Evolutionary conservation across 2,329 filamentous ascomycete species (phyloP), one percentile per base, ranked within the genome.

Genomic region (Westerdykella sp.): DNA sequence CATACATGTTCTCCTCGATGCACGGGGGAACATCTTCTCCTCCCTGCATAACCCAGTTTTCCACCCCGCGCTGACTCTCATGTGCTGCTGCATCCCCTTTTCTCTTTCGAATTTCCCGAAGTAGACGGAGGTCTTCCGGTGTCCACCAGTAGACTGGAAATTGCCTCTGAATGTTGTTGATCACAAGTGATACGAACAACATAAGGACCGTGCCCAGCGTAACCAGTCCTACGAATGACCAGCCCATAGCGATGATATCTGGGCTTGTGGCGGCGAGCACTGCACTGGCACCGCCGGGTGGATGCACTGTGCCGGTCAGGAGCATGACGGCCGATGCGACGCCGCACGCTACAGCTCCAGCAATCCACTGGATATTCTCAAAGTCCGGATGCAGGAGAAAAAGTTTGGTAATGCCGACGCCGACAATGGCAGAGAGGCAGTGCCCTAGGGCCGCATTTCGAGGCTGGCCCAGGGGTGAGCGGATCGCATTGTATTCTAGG

Each of bases 71-170:
- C 34, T 36, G 34, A 10, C 18, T 36, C 34, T 21, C 15, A 36
- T 36, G 18, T 11, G 18, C 14, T n/a, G 34, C 34, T n/a, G 34
- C 22, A 34, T 40, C 37, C 22, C 36, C 32, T 13, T 18, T 32
- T 25, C 47, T 25, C n/a, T 36, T 48, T 16, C 47, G 51, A 34
- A 48, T 52, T 31, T 41, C 50, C 7, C 63, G 59, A 6, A 35
- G n/a, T 11, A 15, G 16, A 6, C 32, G n/a, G 7, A 70, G 48
- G 16, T 69, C 62, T 28, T 60, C 40, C 3, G 69, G 62, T n/a
- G 70, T 71, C 72, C 71, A 75, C 73, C 73, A 75, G 42, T 68
- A 75, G 2, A 70, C 42, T 0, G 73, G 73, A 48, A 72, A 75
- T 43, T 67, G 65, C 22, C 73, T 55, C 40, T 71, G 58, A 7